Evolutionary conservation across 2,329 filamentous ascomycete genomes (phyloP), one percentile per base, ranked within the genome.

Genomic region (Alternaria dauci): DNA sequence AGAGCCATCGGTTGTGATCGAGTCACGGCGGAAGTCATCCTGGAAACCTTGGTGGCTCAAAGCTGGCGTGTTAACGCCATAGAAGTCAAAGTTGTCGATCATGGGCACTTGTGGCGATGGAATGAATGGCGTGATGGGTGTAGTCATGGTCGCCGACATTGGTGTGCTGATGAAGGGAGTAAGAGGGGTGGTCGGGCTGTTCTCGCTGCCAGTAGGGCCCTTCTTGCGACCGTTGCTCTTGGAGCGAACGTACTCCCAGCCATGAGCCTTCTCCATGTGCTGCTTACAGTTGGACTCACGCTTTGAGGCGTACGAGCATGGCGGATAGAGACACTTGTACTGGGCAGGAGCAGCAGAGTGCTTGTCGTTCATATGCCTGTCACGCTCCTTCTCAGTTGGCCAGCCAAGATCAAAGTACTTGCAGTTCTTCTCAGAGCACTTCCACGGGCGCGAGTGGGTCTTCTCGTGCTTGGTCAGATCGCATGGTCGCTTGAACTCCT

Each of bases 401-500:
- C 94, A 98, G 51, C 95, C 95, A 71, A 91, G 88, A 34, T 90
- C 87, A 77, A 91, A 88, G 79, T 97, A 98, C 77, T 96, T 96
- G 91, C 95, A 98, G 46, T 87, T 89, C 41, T 86, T 75, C 23
- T 92, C 84, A 7, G 89, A 86, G 80, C 95, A 99, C 83, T 99
- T 99, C 91, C 92, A 97, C 9, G 94, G 95, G 36, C 95, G 91
- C 57, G 92, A 93, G 79, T 99, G 95, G 0, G 94, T 98, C 85
- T 98, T 99, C 82, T 96, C 91, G 81, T 99, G 95, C 84, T 98
- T 98, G 68, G 93, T 97, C 60, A 98, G 84, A 78, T 99, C 95
- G 80, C 95, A 98, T n/a, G 93, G 93, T 63, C 95, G 90, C 81
- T 95, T 96, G 83, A 98, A 98, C 79, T 94, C 88, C 81, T 97